These are phyloP conservation scores for Wickerhamiella sergipiensis DNA, from an alignment of 805 yeast genomes.

Conservation along the genomic window DNA sequence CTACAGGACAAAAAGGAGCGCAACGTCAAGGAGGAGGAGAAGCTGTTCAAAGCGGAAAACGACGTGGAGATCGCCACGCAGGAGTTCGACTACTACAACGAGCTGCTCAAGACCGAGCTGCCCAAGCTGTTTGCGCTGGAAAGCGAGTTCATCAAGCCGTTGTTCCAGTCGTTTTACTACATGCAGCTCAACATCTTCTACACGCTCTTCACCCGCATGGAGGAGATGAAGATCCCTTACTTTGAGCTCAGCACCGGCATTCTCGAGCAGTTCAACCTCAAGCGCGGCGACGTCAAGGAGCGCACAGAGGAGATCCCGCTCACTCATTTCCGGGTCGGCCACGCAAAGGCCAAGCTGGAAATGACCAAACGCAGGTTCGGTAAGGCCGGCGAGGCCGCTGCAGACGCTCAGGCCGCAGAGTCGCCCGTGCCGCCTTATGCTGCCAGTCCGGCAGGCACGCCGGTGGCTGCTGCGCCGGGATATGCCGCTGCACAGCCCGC, in stretches of 20 bases:
- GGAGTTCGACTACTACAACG: slow-evolving; percentile 91
- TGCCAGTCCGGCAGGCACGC: neutral
- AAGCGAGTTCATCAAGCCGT: slow-evolving; percentile 82
- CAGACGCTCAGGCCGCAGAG: slow-evolving; percentile 27
- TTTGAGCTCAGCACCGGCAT: slow-evolving; percentile 80
- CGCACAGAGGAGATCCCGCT: slow-evolving; percentile 79
- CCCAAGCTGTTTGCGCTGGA: slow-evolving; percentile 81
- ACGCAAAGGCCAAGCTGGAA: slow-evolving; percentile 73
- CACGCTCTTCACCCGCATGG: slow-evolving; percentile 81
- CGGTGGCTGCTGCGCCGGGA: neutral
- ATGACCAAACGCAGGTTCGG: slow-evolving; percentile 61
- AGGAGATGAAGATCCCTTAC: slow-evolving; percentile 93
- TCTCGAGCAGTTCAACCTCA: slow-evolving; percentile 58
- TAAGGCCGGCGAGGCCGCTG: slow-evolving; percentile 24
- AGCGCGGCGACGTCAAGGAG: slow-evolving; percentile 87
- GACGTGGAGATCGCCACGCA: slow-evolving; percentile 84
- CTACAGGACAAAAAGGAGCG: slow-evolving; percentile 72
- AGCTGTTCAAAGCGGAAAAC: slow-evolving; percentile 75
- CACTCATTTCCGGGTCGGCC: slow-evolving; percentile 81
- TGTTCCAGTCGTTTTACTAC: slow-evolving; percentile 86
- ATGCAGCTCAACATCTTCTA: slow-evolving; percentile 97
- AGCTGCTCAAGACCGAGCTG: slow-evolving; percentile 79
- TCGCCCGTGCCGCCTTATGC: slow-evolving; percentile 10
- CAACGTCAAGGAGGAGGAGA: slow-evolving; percentile 82
- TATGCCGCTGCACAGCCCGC: slow-evolving; percentile 10